Evolutionary conservation across 2,329 filamentous ascomycete species (phyloP), one percentile per base, ranked within the genome.

Genomic region (Aureobasidium zeae): DNA sequence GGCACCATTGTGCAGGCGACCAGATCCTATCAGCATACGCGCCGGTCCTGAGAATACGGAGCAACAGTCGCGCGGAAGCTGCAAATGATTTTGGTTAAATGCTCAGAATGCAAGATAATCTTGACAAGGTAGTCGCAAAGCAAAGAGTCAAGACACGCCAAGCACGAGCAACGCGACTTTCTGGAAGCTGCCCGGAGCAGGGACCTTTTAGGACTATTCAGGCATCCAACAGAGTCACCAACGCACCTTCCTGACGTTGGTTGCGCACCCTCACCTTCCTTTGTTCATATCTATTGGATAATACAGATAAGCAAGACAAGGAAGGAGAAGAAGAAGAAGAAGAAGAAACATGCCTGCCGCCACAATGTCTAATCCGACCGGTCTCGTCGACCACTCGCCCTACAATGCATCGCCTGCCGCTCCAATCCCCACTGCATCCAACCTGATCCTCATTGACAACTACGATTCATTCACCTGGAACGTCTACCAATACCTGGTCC

Each of bases 391-490:
- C 61, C 81, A 95, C 64, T 95, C 89, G 48, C 87, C 88, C 56
- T 81, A 83, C 60, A 81, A 94, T 63, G 84, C 86, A 48, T 75
- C 82, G 51, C 81, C 83, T 41, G 80, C 81, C 21, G 70, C 79
- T 41, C 79, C 80, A 25, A 71, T 95, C 42, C 63, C 81, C 17
- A 87, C 80, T 38, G 91, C 91, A 19, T 84, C 83, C 46, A 96
- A 96, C 64, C 74, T 98, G 47, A 76, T 98, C 50, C 74, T 98
- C 51, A 95, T 98, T 57, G 91, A 98, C 72, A 98, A 98, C 67
- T 98, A 96, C 65, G 91, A 98, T 65, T 96, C 91, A 3, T 98
- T 98, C 64, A 95, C 89, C 47, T 98, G 88, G 86, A 98, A 98
- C 60, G 86, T 98, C 47, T 98, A 96, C 64, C 93, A 98, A 64